phyloP scores from a whole-genome alignment of 352 stramenopile species.

The Phytophthora meadii region DNA sequence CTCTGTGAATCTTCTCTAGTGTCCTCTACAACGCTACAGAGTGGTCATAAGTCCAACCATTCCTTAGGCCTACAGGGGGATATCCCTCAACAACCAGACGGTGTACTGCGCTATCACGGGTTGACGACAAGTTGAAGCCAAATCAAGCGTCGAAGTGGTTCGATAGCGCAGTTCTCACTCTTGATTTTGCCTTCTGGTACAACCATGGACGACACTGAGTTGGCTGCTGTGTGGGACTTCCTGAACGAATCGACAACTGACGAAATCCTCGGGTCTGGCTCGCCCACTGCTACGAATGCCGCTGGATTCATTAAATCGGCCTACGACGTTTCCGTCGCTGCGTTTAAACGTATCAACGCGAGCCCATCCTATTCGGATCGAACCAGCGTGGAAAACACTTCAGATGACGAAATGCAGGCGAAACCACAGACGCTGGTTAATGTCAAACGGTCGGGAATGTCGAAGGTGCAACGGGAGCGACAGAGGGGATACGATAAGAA shows the following conservation, averaged over 20 bases:
- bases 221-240: conserved; percentile 21
- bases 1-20: background rate
- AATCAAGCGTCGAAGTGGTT: conserved; percentile 10
- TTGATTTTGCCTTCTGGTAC: conserved; percentile 2
- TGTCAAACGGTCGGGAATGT: background rate
- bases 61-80: background rate
- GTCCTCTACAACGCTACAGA: conserved; percentile 5
- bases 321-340: background rate
- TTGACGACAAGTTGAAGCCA: conserved; percentile 15
- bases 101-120: background rate
- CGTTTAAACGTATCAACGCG: background rate
- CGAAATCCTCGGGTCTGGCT: conserved; percentile 5
- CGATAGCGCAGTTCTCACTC: conserved; percentile 5
- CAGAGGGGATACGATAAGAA: conserved; percentile 14
- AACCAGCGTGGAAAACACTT: conserved; percentile 6
- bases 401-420: conserved; percentile 3
- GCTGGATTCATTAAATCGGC: conserved; percentile 2
- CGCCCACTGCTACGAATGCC: background rate
- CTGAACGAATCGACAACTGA: conserved; percentile 8
- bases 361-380: conserved; percentile 10
- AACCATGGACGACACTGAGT: conserved; percentile 17
- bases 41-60: background rate
- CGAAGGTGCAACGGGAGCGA: conserved; percentile 1
- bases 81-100: conserved; percentile 21
- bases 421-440: background rate